These are phyloP conservation scores for Bimuria novae-zelandiae DNA, from an alignment of 2,329 filamentous ascomycete species.

Conservation along the genomic window DNA sequence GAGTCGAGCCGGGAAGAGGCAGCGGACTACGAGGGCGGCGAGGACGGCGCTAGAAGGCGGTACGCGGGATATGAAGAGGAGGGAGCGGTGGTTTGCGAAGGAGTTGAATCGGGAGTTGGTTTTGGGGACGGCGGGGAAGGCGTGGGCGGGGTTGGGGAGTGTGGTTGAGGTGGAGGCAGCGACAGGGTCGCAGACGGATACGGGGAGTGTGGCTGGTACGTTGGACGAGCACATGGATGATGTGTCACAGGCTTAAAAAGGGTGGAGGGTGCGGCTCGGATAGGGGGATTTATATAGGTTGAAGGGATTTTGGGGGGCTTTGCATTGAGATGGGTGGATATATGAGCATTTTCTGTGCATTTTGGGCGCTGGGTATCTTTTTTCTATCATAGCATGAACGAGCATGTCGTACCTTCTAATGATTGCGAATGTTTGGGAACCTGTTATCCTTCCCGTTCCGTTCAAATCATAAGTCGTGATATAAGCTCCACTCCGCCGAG, in stretches of 20 bases:
- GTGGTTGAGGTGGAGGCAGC: conserved; percentile 3
- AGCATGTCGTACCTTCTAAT: neutral
- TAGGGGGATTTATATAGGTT: neutral
- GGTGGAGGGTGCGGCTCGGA: neutral
- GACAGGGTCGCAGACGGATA: neutral
- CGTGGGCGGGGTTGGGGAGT: conserved; percentile 46
- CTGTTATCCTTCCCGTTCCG: neutral
- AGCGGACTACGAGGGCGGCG: conserved; percentile 74
- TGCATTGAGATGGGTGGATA: conserved; percentile 1
- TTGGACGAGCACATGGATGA: neutral
- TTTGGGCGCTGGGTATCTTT: conserved; percentile 15
- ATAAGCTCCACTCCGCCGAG: neutral
- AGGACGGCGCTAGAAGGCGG: conserved; percentile 79
- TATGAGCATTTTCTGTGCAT: conserved; percentile 8
- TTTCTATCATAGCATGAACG: conserved; percentile 4
- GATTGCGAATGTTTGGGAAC: neutral
- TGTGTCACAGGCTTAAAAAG: no score
- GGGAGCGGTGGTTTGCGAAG: conserved; percentile 73
- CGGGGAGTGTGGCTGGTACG: neutral
- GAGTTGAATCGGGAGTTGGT: conserved; percentile 65
- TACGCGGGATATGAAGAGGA: conserved; percentile 66
- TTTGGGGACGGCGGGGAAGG: conserved; percentile 61
- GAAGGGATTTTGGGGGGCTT: neutral
- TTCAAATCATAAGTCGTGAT: conserved; percentile 2
- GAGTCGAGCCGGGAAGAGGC: conserved; percentile 55